These are phyloP conservation scores for Plasmodium relictum DNA, from an alignment of 169 alveolate genomes.

Conservation along the genomic window DNA sequence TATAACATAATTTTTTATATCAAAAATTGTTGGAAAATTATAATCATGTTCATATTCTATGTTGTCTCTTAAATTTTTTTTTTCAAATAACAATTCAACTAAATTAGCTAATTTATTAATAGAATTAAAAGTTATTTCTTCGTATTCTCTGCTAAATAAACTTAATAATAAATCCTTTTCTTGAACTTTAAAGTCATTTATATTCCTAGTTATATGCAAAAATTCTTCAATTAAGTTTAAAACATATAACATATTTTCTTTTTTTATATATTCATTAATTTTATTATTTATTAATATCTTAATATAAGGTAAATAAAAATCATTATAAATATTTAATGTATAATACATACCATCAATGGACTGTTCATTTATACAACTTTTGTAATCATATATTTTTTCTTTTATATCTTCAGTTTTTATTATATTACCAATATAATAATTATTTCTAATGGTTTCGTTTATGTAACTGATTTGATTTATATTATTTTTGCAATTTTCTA, in stretches of 20 bases:
- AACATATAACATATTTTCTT: constrained; percentile 52
- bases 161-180: constrained; percentile 49
- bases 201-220: constrained; percentile 32
- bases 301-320: constrained; percentile 50
- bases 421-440: not conserved
- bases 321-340: constrained; percentile 33
- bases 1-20: constrained; percentile 68
- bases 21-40: constrained; percentile 52
- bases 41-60: constrained; percentile 20
- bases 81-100: constrained; percentile 51
- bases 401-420: not conserved
- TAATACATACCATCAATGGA: not conserved
- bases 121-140: constrained; percentile 70
- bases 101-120: constrained; percentile 53
- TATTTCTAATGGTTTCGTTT: constrained; percentile 28
- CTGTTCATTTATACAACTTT: not conserved
- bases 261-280: constrained; percentile 38
- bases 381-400: constrained; percentile 2
- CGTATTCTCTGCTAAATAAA: constrained; percentile 57
- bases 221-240: constrained; percentile 68
- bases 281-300: constrained; percentile 46
- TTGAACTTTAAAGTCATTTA: constrained; percentile 14
- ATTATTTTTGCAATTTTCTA: constrained; percentile 55
- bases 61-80: constrained; percentile 14
- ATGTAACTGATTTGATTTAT: constrained; percentile 42